Percentiles rank a stretch among this genome's conserved stretches.
These are phyloP conservation scores for Cinnamomum micranthum DNA, from an alignment of 164 flowering plant genomes.

Conservation along the genomic window DNA sequence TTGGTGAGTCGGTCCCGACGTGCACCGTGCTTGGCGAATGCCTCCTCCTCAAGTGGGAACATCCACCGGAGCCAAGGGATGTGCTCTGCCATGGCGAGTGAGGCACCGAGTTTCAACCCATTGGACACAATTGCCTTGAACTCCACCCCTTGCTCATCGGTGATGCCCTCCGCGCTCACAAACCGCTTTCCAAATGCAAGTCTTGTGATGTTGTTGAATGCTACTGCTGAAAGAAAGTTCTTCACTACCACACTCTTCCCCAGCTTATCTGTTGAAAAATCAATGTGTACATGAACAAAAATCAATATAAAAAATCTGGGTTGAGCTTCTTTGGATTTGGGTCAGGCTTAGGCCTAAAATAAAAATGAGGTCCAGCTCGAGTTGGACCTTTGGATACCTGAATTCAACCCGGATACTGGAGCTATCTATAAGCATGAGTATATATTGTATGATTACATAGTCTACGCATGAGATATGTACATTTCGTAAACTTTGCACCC, in stretches of 20 bases:
- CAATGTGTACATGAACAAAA: too few species aligned
- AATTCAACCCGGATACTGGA: too few species aligned
- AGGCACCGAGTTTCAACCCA: slow-evolving; percentile 16
- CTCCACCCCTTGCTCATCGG: slow-evolving; percentile 26
- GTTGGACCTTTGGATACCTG: too few species aligned
- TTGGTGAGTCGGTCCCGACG: slow-evolving; percentile 20
- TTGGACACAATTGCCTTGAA: slow-evolving; percentile 19
- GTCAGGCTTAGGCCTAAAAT: too few species aligned
- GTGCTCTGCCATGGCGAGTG: slow-evolving; percentile 17
- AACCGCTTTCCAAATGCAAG: slow-evolving; percentile 26
- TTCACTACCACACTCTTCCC: slow-evolving; percentile 17
- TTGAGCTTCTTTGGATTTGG: too few species aligned
- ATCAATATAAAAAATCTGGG: too few species aligned
- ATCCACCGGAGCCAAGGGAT: slow-evolving; percentile 30
- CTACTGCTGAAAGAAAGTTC: slow-evolving; percentile 17
- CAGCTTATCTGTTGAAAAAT: slow-evolving; percentile 12
- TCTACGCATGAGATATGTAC: too few species aligned
- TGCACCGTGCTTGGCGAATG: slow-evolving; percentile 5
- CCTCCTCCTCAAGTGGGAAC: slow-evolving; percentile 10
- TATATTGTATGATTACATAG: too few species aligned
- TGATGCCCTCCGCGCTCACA: slow-evolving; percentile 16
- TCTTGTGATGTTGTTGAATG: slow-evolving; percentile 34
- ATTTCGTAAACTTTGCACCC: too few species aligned
- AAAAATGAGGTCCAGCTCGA: too few species aligned
- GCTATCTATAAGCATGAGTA: too few species aligned